These are phyloP conservation scores for Hansenula lynferdii DNA, from an alignment of 1,139 yeast genomes.

Conservation along the genomic window DNA sequence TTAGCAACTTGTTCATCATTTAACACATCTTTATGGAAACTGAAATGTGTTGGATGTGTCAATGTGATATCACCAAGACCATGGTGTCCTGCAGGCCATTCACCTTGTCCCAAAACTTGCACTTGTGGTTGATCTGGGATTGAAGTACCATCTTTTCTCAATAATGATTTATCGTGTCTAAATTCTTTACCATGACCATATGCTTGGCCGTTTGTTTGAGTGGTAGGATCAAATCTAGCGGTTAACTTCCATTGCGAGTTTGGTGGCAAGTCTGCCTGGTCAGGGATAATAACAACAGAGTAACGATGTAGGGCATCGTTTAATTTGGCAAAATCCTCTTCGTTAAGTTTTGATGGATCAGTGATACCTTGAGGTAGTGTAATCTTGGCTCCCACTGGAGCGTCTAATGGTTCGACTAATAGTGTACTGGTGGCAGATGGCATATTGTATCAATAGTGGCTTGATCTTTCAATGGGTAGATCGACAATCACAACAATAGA, in stretches of 20 bases:
- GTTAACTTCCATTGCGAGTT: slow-evolving; percentile 72
- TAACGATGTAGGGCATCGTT: slow-evolving; percentile 61
- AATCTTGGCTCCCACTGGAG: slow-evolving; percentile 66
- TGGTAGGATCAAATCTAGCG: slow-evolving; percentile 70
- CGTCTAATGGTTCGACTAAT: slow-evolving; percentile 43
- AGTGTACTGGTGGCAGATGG: slow-evolving; percentile 7
- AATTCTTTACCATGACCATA: slow-evolving; percentile 87
- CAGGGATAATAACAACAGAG: slow-evolving; percentile 70
- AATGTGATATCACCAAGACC: slow-evolving; percentile 67
- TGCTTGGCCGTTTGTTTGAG: slow-evolving; percentile 46
- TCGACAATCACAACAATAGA: no score
- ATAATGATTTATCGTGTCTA: slow-evolving; percentile 71
- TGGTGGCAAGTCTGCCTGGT: slow-evolving; percentile 61
- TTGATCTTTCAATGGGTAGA: no score
- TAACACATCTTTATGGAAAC: slow-evolving; percentile 67
- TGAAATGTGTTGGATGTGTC: slow-evolving; percentile 79
- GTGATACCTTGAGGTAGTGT: slow-evolving; percentile 59
- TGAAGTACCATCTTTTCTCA: slow-evolving; percentile 74
- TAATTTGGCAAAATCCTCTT: slow-evolving; percentile 56
- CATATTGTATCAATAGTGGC: slow-evolving; percentile 5
- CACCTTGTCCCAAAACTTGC: slow-evolving; percentile 82
- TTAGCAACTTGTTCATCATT: slow-evolving; percentile 55
- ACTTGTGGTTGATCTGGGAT: slow-evolving; percentile 85
- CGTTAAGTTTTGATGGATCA: slow-evolving; percentile 70
- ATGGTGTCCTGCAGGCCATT: slow-evolving; percentile 57